Base-by-base conservation (phyloP, 129 eudicot genomes). In the Ambrosia trifida region DNA sequence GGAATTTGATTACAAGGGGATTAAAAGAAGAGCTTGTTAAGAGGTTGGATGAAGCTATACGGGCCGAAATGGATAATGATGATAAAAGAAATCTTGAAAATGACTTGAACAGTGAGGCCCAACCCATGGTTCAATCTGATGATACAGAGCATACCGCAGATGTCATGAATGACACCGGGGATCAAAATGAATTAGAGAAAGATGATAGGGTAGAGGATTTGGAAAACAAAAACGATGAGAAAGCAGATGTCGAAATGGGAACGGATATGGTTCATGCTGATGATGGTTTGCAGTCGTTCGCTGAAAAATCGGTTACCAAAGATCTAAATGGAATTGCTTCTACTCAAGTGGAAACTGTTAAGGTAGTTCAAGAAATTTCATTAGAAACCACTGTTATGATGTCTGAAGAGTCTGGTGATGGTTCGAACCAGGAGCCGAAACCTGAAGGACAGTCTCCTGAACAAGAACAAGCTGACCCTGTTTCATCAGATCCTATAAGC, bases 21-120 rank as follows among this genome's bases (percentile, higher is more conserved):
- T 78, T 89, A 82, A 93, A 93, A 79, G 95, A 89, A 52, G 98
- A 89, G 49, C 74, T 93, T 30, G 69, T 93, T 38, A 93, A 78
- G 67, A 87, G 98, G 69, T 76, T 93, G 74, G 85, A 83, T 82
- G 95, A 83, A 82, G 88, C 88, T 1, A 74, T 93, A 60, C 90
- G 87, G 40, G 36, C 40, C 43, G 95, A 90, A 78, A 61, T 50
- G 17, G 83, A 77, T 32, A 72, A 67, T 19, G 79, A 69, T 46
- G 43, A 38, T 38, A 62, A 74, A 30, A 76, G 18, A 75, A 57
- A 71, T 45, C 66, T 43, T 61, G 81, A 68, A 30, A 50, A 69
- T 45, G 86, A 75, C 63, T 70, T 68, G 2, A 72, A 61, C 33
- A 35, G 6, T 60, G 75, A 43, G 50, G 43, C 80, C 8, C 69